Conservation (phyloP, 345 rosid species). For the Carallia brachiata region DNA sequence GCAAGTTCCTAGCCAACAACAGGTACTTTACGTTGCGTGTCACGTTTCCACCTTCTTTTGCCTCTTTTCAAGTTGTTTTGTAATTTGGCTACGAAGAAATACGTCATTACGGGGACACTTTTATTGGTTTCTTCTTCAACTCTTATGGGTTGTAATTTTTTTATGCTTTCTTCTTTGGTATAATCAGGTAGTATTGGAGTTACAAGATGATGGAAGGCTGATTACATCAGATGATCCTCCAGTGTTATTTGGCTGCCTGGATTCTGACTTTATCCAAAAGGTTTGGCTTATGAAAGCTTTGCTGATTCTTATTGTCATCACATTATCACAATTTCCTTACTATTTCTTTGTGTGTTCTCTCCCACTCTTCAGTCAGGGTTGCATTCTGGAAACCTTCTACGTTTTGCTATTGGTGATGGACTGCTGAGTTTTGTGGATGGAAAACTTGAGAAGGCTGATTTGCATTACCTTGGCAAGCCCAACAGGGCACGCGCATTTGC, state of each 20-base stretch:
- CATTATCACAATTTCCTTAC: not conserved
- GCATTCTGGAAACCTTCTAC: slow-evolving; percentile 58
- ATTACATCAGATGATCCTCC: slow-evolving; percentile 89
- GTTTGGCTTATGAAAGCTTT: slow-evolving; percentile 32
- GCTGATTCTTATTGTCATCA: not conserved
- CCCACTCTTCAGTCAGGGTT: slow-evolving; percentile 53
- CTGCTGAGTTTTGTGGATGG: slow-evolving; percentile 78
- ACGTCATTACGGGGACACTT: not conserved
- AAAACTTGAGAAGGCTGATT: slow-evolving; percentile 74
- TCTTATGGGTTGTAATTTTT: not conserved
- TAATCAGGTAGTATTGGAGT: slow-evolving; percentile 75
- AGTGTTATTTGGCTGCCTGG: slow-evolving; percentile 63
- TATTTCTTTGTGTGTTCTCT: slow-evolving; percentile 8
- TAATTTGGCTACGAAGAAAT: not conserved
- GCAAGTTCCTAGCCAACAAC: slow-evolving; percentile 67
- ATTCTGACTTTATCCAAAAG: slow-evolving; percentile 56
- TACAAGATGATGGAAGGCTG: slow-evolving; percentile 76
- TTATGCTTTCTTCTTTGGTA: not conserved
- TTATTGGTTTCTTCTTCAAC: not conserved
- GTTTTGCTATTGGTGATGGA: slow-evolving; percentile 68
- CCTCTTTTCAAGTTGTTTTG: slow-evolving; percentile 1
- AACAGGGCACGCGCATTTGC: slow-evolving; percentile 83
- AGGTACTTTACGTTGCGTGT: slow-evolving; percentile 38
- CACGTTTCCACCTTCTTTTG: not conserved
- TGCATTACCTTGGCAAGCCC: slow-evolving; percentile 60